Evolutionary conservation across 176 grass and related monocot species (phyloP), one percentile per base, ranked within the genome.

Genomic region (Dactylis glomerata): DNA sequence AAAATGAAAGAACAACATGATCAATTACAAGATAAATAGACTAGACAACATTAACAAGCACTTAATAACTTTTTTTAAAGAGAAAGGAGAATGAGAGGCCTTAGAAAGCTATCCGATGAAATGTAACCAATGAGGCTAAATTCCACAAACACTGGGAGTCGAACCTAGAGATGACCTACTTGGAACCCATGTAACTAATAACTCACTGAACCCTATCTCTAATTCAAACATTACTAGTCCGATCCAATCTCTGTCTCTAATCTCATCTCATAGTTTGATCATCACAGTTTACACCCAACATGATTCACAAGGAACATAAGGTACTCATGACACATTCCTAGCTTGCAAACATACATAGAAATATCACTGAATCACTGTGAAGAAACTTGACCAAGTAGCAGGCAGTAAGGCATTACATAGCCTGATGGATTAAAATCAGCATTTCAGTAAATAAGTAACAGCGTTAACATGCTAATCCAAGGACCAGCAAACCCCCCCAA

Each of bases 361-460:
- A 84, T 62, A 65, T 46, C 6, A 72, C 40, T 28, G 68, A 46
- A 24, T 40, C 44, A 2, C 6, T 63, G 67, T 37, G 63, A 51
- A 52, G 24, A 81, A 81, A 75, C 65, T 71, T 80, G 19, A 20
- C 55, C 15, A 79, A 70, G 20, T 30, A 82, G 11, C 32, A 62
- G 52, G 16, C 44, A 34, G 17, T 86, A 13, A 62, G 51, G 8
- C 54, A 62, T 24, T 77, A 52, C 73, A 72, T 24, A 28, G 33
- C 72, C 36, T 15, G 44, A 27, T 26, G 41, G 77, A 61, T 10
- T 17, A 64, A 40, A 75, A 2, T 46, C 13, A 38, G 30, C 49
- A 80, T 28, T 90, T 37, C 46, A 4, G 74, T 86, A 57, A 51
- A 74, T 38, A 79, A 28, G 16, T 33, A 47, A 42, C 71, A 84